Percentiles rank a stretch among this genome's conserved stretches.
These are phyloP conservation scores for Hyparrhenia diplandra DNA, from an alignment of 176 grass and related monocot genomes.

Conservation along the genomic window DNA sequence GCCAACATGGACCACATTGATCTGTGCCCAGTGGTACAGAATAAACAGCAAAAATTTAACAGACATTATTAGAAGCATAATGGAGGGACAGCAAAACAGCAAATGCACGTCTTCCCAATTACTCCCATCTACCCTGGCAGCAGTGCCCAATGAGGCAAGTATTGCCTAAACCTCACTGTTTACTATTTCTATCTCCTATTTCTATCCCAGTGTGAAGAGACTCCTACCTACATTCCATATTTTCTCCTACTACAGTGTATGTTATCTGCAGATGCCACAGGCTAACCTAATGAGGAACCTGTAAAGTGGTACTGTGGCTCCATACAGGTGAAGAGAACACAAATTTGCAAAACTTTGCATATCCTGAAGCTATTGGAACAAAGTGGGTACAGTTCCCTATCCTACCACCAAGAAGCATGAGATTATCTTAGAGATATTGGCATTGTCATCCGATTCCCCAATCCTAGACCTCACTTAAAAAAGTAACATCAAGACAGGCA, in stretches of 20 bases:
- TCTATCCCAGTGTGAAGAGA: background rate
- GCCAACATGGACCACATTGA: conserved; percentile 21
- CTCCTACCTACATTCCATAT: background rate
- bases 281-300: background rate
- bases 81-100: background rate
- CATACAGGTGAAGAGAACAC: background rate
- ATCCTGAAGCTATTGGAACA: background rate
- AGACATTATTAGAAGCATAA: background rate
- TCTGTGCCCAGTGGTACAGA: background rate
- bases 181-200: background rate
- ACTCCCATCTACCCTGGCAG: background rate
- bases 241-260: background rate
- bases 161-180: background rate
- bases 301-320: background rate
- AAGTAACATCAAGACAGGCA: background rate
- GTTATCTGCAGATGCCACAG: background rate
- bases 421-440: conserved; percentile 11
- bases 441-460: background rate
- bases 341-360: background rate
- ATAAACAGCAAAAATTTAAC: background rate
- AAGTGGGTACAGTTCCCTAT: background rate
- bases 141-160: background rate
- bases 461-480: conserved; percentile 17
- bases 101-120: background rate
- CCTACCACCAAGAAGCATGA: conserved; percentile 13